Evolutionary conservation across 2,329 filamentous ascomycete species (phyloP), one percentile per base, ranked within the genome.

Genomic region (Colletotrichum orbiculare): DNA sequence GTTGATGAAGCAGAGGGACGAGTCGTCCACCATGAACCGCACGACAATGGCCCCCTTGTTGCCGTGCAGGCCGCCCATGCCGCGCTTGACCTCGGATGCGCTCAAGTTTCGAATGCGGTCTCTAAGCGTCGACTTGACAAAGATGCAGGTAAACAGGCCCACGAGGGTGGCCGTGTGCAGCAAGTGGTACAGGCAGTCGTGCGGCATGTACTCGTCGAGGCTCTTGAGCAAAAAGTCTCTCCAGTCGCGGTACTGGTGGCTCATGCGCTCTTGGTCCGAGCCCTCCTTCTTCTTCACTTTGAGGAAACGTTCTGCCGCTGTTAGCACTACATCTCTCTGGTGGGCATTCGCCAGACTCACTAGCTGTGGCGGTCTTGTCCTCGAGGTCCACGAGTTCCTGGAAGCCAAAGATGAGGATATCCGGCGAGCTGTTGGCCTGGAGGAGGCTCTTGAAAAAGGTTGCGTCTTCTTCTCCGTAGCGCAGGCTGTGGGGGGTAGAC

Each of bases 361-460:
- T 97, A n/a, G 96, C 96, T 25, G 95, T 98, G 54, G 96, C 91
- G 70, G 94, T 96, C 81, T 98, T 98, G 79, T 99, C 93, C 76
- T 99, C 96, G 8, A 99, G 83, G 73, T 99, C 96, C 4, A 99
- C 96, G n/a, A 99, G 85, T 77, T 99, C 96, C 77, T 99, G 96
- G 76, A 99, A 99, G 1, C 94, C 95, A 81, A 99, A 99, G 1
- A 98, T 87, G 2, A 98, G 80, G 54, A 99, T 94, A 71, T 98
- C 96, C 0, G 96, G 93, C 8, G 91, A 89, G 43, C 90, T 86
- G 67, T 91, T 89, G n/a, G 86, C 87, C 68, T 90, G 87, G 34
- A 99, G 82, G 13, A 97, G 85, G 62, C 95, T 88, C 69, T 89
- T 88, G 73, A 98, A 91, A 76, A 98, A 98, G 47, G 85, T 83